Conservation (phyloP, 371 early-diverging fungal genomes). For the Lichtheimia ramosa region DNA sequence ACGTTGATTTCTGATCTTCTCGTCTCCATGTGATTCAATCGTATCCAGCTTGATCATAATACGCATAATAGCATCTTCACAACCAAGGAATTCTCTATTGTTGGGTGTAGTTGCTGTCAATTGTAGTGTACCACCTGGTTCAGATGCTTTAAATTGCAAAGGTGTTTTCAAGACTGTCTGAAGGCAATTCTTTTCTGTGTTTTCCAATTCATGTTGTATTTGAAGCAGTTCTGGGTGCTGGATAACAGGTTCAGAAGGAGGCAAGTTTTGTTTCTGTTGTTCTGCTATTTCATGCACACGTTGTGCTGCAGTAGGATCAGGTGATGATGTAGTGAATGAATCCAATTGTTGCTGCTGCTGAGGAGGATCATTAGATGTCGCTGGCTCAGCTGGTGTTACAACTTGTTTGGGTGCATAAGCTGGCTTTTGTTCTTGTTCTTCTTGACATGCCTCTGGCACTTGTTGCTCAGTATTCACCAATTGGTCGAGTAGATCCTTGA, state of each 20-base stretch:
- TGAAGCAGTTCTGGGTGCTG: constrained; percentile 11
- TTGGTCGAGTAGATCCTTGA: constrained; percentile 16
- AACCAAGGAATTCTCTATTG: constrained; percentile 21
- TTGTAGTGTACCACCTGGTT: constrained; percentile 6
- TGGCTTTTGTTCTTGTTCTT: not conserved
- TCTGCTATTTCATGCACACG: constrained; percentile 12
- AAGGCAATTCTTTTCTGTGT: constrained; percentile 22
- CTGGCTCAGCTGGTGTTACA: constrained; percentile 11
- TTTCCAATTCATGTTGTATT: constrained; percentile 27
- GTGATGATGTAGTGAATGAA: not conserved
- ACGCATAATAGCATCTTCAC: constrained; percentile 25
- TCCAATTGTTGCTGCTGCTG: not conserved
- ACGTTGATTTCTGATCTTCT: constrained; percentile 32
- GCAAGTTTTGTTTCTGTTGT: constrained; percentile 9
- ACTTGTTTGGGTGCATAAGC: constrained; percentile 8
- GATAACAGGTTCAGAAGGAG: constrained; percentile 8
- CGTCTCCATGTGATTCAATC: constrained; percentile 40
- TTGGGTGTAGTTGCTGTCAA: constrained; percentile 14
- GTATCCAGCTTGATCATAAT: constrained; percentile 38
- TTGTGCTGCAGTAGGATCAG: not conserved
- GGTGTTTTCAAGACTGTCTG: constrained; percentile 13
- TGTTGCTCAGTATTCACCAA: constrained; percentile 7
- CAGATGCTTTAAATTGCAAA: constrained; percentile 21
- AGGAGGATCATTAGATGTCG: not conserved
- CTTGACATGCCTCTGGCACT: not conserved